Base-by-base conservation (phyloP, 306 rosid genomes). In the Fragaria iinumae region DNA sequence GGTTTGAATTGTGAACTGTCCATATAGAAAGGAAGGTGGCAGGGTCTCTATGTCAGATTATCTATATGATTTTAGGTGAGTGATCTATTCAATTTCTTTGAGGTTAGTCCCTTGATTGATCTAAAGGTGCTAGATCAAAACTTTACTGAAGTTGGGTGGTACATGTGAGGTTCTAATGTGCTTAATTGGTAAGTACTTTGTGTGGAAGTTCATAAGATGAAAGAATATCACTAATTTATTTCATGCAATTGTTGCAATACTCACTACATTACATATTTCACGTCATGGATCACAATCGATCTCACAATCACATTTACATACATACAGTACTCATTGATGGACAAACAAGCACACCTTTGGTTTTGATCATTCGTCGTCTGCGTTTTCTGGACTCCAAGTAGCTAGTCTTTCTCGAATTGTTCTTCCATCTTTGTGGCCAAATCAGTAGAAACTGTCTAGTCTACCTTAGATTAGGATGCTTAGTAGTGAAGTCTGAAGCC, bases 391-490 rank as follows among this genome's bases (percentile, higher is more conserved):
- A 32, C 41, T 29, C 11, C 21, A 5, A 16, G 67, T 63, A 32
- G 55, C 55, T 49, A 49, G 78, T 83, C 81, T 45, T 12, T 38
- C 32, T 68, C 25, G 12, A 49, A 64, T 16, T 25, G 18, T 55
- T 76, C 79, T 69, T 41, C 36, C 44, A 79, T 66, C 73, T 77
- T 64, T 73, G 64, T 39, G 76, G 74, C 66, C 71, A 50, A 64
- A 63, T 63, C 78, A 60, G 57, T 6, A 12, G 34, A 8, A 53
- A 83, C 53, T 71, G 45, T 62, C 34, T 7, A 80, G 57, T 75
- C 78, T 77, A 49, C 36, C 76, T 45, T 55, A 45, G 64, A 73
- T 77, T 67, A 45, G 49, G 68, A 78, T 74, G 78, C 76, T 53
- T 80, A 38, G 59, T 71, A 14, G 39, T 41, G 69, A 48, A 23